Base-by-base conservation (phyloP, 192 early-diverging fungal species). In the Coemansia sp. region DNA sequence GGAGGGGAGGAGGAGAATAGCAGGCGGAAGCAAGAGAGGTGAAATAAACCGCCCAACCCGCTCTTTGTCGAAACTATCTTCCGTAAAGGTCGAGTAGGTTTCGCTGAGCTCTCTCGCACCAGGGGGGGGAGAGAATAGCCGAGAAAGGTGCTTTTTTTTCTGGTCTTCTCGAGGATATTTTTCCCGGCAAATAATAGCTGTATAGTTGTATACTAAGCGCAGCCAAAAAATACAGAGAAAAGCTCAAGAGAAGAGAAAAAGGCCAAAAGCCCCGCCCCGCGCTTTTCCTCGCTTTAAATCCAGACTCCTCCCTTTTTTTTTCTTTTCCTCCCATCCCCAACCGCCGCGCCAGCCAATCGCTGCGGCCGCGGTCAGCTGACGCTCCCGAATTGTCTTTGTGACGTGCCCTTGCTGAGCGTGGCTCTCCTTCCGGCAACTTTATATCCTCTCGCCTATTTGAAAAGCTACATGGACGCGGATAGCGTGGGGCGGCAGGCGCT, bases 171-270 rank as follows among this genome's bases (percentile, higher is more conserved):
- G 17, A 25, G 36, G 15, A 31, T 29, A 40, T 50, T 60, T 60
- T 56, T 55, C 34, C 48, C 58, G 44, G 44, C n/a, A n/a, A n/a
- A n/a, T n/a, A n/a, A 53, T 53, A 36, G 45, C 59, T 56, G 59
- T 55, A 60, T 32, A 60, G 47, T 25, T 31, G 50, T 60, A 55
- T 52, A 67, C 56, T 53, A 53, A 52, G 58, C 30, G 26, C 51
- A 49, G 52, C 32, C 40, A n/a, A 56, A 67, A 60, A 67, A 54
- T 60, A 55, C 64, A 60, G 52, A 67, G 64, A 56, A 51, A 60
- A 60, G 35, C 23, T 19, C 31, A 53, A 59, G 53, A 41, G 44
- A 46, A 46, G 44, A 52, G 49, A 67, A 51, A 26, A 67, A n/a
- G n/a, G 53, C 52, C 55, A 60, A 53, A 42, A 25, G 21, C 27